Conservation (phyloP, 2,329 filamentous ascomycete genomes). For the Penicillium concentricum region DNA sequence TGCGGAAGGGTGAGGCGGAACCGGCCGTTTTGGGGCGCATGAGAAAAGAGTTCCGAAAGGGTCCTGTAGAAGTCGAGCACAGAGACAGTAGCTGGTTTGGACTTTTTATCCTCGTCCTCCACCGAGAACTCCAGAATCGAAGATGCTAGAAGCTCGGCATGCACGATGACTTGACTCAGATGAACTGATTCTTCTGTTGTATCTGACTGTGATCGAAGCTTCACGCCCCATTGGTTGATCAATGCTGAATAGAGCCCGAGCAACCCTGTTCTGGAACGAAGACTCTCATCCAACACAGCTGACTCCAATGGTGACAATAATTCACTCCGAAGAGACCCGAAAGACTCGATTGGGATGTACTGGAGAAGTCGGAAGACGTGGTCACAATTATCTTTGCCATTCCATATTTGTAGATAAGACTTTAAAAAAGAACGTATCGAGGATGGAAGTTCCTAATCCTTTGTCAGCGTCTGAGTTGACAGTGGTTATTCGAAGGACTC, state of each 20-base stretch:
- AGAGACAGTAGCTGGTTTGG: constrained; percentile 48
- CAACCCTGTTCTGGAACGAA: constrained; percentile 58
- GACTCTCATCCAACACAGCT: constrained; percentile 36
- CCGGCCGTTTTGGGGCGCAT: constrained; percentile 51
- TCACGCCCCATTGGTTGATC: constrained; percentile 55
- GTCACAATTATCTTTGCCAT: constrained; percentile 56
- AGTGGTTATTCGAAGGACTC: not conserved
- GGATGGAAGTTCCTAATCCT: constrained; percentile 32
- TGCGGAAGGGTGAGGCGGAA: constrained; percentile 69
- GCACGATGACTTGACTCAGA: constrained; percentile 50
- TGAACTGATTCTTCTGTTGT: constrained; percentile 28
- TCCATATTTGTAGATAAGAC: constrained; percentile 61
- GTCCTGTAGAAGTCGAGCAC: constrained; percentile 69
- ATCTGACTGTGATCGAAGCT: constrained; percentile 30
- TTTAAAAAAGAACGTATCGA: constrained; percentile 38
- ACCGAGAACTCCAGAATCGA: constrained; percentile 57
- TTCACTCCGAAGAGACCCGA: constrained; percentile 34
- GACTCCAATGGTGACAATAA: constrained; percentile 44
- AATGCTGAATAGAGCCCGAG: constrained; percentile 67
- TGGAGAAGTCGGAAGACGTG: constrained; percentile 38
- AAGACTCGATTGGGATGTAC: constrained; percentile 32
- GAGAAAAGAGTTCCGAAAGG: constrained; percentile 56
- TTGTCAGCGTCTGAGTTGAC: constrained; percentile 2
- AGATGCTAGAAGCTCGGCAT: constrained; percentile 55
- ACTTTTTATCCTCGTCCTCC: constrained; percentile 4